phyloP scores from a whole-genome alignment of 116 monocot genomes.

The Zostera marina region DNA sequence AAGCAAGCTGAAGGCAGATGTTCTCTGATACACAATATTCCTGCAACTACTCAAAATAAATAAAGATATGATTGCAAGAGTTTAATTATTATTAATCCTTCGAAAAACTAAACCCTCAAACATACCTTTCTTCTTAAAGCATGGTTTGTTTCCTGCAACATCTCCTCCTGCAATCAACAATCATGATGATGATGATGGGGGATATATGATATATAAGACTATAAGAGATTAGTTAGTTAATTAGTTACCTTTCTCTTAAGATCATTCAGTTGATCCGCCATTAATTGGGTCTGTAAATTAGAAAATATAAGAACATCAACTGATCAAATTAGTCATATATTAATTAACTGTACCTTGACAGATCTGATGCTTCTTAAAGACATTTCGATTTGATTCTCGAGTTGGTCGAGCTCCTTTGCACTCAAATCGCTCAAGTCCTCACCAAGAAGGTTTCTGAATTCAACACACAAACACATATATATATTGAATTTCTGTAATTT shows the following conservation, averaged over 20 bases:
- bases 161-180: constrained; percentile 12
- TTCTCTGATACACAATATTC: neutral
- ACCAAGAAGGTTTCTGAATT: constrained; percentile 26
- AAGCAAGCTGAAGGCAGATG: neutral
- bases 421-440: constrained; percentile 21
- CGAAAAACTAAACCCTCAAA: too few species aligned
- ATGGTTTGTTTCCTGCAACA: constrained; percentile 14
- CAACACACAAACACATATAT: too few species aligned
- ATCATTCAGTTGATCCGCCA: constrained; percentile 17
- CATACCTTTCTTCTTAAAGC: constrained; percentile 11
- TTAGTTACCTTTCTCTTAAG: constrained; percentile 22
- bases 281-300: constrained; percentile 14
- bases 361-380: constrained; percentile 22
- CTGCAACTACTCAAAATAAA: constrained; percentile 1
- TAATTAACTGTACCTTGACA: constrained; percentile 9
- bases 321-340: neutral
- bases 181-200: neutral
- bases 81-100: neutral
- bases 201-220: too few species aligned
- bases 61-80: neutral
- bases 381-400: constrained; percentile 24
- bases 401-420: constrained; percentile 23
- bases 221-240: neutral
- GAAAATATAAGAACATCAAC: neutral
- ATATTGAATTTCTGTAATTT: too few species aligned